phyloP scores from a whole-genome alignment of 1,284 basidiomycete genomes.

The Trametes polyzona region DNA sequence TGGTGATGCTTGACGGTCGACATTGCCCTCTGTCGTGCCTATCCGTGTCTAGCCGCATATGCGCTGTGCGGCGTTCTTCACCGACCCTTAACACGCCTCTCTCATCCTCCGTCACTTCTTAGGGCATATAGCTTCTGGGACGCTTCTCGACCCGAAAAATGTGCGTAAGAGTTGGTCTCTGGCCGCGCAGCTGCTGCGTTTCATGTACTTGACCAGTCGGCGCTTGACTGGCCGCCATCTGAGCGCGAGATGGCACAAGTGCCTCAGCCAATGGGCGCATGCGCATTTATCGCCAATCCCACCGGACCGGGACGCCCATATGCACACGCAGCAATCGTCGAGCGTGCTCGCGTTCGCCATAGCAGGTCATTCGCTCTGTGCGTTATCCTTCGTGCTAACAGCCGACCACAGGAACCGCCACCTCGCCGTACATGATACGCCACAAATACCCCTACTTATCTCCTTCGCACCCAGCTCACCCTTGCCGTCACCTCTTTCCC shows the following conservation, averaged over 20 bases:
- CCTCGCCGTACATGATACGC: not conserved
- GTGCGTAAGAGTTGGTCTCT: not conserved
- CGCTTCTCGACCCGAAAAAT: not conserved
- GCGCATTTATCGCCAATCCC: not conserved
- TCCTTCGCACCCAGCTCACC: not conserved
- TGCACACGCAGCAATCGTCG: not conserved
- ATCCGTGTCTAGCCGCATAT: too few species aligned
- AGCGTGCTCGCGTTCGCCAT: not conserved
- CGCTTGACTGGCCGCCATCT: not conserved
- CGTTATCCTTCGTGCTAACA: not conserved
- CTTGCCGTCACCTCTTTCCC: not conserved
- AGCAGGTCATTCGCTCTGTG: not conserved
- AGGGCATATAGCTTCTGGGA: too few species aligned
- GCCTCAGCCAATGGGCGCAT: not conserved
- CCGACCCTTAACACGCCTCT: too few species aligned
- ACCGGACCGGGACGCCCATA: not conserved
- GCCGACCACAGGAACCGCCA: not conserved
- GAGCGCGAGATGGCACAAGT: not conserved
- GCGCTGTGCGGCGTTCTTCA: too few species aligned
- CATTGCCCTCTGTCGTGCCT: too few species aligned
- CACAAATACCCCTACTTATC: not conserved
- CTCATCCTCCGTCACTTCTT: too few species aligned
- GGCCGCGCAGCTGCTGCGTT: not conserved
- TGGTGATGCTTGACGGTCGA: too few species aligned
- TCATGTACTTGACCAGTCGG: not conserved